Conservation (phyloP, 208 protist species). For the Herpetomonas tarakana region DNA sequence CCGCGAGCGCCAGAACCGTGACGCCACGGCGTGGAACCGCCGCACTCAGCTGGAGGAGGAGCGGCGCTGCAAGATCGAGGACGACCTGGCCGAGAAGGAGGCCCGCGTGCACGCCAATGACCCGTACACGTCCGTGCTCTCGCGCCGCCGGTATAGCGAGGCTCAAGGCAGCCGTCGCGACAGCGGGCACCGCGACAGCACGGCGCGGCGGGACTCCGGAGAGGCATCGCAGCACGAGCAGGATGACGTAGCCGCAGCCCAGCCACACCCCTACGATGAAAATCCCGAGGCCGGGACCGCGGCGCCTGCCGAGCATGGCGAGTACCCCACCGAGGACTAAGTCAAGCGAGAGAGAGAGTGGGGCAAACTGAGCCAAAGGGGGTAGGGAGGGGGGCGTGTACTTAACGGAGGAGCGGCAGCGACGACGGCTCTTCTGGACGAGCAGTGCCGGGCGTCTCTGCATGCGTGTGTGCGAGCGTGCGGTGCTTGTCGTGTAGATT, state of each 20-base stretch:
- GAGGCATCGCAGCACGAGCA: not conserved
- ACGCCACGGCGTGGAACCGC: slow-evolving; percentile 18
- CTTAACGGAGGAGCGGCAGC: too few species aligned
- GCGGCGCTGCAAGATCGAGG: slow-evolving; percentile 18
- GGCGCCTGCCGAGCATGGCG: not conserved
- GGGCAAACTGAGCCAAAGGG: too few species aligned
- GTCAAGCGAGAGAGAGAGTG: too few species aligned
- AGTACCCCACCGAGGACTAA: not conserved
- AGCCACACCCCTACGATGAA: not conserved
- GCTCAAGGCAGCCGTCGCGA: not conserved
- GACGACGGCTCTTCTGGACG: too few species aligned
- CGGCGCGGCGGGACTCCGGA: not conserved
- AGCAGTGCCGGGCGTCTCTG: too few species aligned
- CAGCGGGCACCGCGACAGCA: not conserved
- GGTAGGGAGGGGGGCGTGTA: too few species aligned
- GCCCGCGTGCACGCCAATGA: slow-evolving; percentile 10
- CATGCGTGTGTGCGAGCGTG: too few species aligned
- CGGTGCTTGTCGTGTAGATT: too few species aligned
- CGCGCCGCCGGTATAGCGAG: slow-evolving; percentile 15
- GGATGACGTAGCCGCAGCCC: not conserved
- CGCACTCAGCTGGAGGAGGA: slow-evolving; percentile 22
- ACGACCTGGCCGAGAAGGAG: slow-evolving; percentile 26
- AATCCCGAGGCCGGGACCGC: not conserved
- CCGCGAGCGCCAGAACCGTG: slow-evolving; percentile 24
- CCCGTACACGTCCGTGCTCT: slow-evolving; percentile 22